Evolutionary conservation across 176 grass and related monocot genomes (phyloP).

Genomic region (Thalia dealbata): DNA sequence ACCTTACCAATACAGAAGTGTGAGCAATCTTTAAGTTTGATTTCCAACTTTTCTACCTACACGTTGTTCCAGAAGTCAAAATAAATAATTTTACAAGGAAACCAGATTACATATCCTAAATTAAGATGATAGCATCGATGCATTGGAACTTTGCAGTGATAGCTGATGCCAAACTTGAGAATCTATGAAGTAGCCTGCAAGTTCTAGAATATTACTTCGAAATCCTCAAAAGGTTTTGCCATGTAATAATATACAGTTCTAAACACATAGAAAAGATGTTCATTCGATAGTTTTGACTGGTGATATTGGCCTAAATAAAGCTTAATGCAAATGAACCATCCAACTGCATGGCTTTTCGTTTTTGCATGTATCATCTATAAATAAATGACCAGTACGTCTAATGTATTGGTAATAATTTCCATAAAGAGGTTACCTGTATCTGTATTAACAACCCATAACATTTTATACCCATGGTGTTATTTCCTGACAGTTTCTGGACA

Average conservation of each 20-base stretch:
- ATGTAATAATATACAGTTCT: neutral
- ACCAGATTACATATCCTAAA: neutral
- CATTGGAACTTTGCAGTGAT: neutral
- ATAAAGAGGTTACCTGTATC: neutral
- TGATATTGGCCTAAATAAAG: too few species aligned
- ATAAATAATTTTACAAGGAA: neutral
- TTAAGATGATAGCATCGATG: neutral
- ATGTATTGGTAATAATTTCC: neutral
- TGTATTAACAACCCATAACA: neutral
- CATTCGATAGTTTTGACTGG: too few species aligned
- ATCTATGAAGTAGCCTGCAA: too few species aligned
- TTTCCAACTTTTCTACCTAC: conserved; percentile 68
- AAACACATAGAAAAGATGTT: neutral
- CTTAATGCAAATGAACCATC: too few species aligned
- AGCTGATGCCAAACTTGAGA: neutral
- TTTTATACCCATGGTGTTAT: neutral
- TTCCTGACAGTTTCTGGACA: neutral
- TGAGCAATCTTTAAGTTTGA: conserved; percentile 52
- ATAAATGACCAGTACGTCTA: too few species aligned
- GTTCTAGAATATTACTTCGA: too few species aligned
- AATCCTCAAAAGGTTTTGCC: neutral
- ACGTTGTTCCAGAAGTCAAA: neutral
- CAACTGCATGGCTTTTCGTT: too few species aligned
- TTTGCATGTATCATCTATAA: too few species aligned
- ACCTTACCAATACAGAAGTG: conserved; percentile 79